Evolutionary conservation across 192 early-diverging fungal species (phyloP), one percentile per base, ranked within the genome.

Genomic region (Gamsiella multidivaricata): DNA sequence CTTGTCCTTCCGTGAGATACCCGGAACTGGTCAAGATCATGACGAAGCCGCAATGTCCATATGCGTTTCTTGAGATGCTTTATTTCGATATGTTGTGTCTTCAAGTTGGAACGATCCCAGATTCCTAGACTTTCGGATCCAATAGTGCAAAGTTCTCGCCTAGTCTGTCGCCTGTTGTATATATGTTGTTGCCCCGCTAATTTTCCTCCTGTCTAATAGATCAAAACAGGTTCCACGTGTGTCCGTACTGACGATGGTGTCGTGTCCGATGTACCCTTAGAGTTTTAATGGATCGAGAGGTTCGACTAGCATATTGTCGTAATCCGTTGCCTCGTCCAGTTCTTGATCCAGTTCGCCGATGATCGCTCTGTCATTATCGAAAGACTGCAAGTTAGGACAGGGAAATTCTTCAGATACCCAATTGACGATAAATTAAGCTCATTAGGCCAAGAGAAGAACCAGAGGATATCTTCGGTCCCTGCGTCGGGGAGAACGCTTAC

Each of bases 281-380:
- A 78, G 66, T 4, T 7, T 26, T 63, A 78, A 5, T 37, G 74
- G 65, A 28, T 78, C 74, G 23, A 78, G 33, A n/a, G 65, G 66
- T 18, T 78, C 74, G 33, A 69, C 66, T 41, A 36, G 46, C 61
- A 78, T 63, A 39, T 69, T 65, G 17, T 78, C 74, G 22, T 53
- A 78, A 45, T 78, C 65, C 17, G 65, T 36, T 51, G 46, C 54
- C 5, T 64, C 74, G 29, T 78, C 74, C 47, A 78, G 25, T 78
- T 69, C 74, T 7, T 67, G 54, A 20, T 78, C 74, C 60, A 78
- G 41, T 50, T 64, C 65, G 25, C 74, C 74, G 31, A 78, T 78
- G 3, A 78, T 14, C 12, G 60, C 65, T 68, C 74, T 78, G 54
- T 50, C n/a, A 29, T 25, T 7, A 23, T 5, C 6, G 23, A 15